These are phyloP conservation scores for Ascocoryne sarcoides DNA, from an alignment of 2,329 filamentous ascomycete species.

Conservation along the genomic window DNA sequence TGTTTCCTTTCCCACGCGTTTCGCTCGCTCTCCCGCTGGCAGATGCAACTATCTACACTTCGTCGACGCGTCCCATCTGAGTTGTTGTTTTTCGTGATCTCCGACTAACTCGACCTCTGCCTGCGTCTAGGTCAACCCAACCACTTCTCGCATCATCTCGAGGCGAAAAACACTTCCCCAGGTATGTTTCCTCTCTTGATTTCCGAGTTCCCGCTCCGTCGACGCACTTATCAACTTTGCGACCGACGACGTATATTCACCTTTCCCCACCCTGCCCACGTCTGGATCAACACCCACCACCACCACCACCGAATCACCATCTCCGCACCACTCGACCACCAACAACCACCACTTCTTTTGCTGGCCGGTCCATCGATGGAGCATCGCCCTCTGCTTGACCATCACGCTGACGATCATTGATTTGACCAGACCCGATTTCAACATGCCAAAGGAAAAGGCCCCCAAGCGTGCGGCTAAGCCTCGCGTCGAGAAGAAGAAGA, in stretches of 20 bases:
- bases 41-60: background rate
- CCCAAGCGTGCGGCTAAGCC: constrained; percentile 50
- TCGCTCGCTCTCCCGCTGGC: background rate
- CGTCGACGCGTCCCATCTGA: background rate
- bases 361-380: too few relatives aligned
- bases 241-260: background rate
- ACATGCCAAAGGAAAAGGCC: constrained; percentile 52
- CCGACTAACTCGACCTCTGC: background rate
- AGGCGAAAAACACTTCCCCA: background rate
- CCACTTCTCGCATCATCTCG: background rate
- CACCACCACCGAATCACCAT: background rate
- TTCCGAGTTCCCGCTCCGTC: background rate
- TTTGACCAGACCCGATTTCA: constrained; percentile 22
- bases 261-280: background rate
- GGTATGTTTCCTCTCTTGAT: background rate
- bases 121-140: background rate
- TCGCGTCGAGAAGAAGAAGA: constrained; percentile 59
- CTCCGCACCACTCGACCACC: background rate
- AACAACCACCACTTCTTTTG: background rate
- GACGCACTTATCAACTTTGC: background rate
- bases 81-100: background rate
- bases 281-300: background rate
- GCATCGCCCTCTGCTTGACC: background rate
- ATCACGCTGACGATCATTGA: background rate
- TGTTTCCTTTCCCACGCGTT: background rate